A percentile compares a stretch with the other conserved stretches of the same genome.
Evolutionary conservation across 495 filamentous ascomycete genomes (phyloP).

Genomic region (Hyaloscypha variabilis): DNA sequence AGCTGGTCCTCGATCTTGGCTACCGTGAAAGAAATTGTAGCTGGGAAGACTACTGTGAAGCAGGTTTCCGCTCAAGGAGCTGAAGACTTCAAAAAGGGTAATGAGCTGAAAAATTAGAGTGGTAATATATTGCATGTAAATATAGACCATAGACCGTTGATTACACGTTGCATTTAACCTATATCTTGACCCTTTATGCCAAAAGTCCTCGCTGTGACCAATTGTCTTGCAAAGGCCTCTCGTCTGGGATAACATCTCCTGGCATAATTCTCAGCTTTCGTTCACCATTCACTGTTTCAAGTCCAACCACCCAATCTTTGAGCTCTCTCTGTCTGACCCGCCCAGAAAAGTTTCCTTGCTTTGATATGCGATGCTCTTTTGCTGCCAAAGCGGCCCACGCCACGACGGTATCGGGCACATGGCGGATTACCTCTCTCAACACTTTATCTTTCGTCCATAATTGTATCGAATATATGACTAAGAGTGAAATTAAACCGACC

Average conservation of each 20-base stretch:
- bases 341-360: background rate
- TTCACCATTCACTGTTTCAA: background rate
- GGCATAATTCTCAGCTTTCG: background rate
- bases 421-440: background rate
- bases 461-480: background rate
- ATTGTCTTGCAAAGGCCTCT: no score
- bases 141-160: no score
- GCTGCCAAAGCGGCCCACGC: background rate
- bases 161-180: no score
- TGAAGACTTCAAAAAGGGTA: conserved; percentile 17
- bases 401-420: background rate
- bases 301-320: background rate
- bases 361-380: background rate
- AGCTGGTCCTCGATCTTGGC: conserved; percentile 75
- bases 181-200: no score
- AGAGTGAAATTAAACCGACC: background rate
- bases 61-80: conserved; percentile 26
- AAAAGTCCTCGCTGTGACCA: no score
- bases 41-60: conserved; percentile 47
- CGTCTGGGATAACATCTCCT: no score
- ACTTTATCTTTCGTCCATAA: background rate
- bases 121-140: conserved; percentile 1
- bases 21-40: conserved; percentile 73
- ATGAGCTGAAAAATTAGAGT: conserved; percentile 4
- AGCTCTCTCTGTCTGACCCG: background rate